phyloP scores from a whole-genome alignment of 202 grass and related monocot genomes.

The Panicum hallii region DNA sequence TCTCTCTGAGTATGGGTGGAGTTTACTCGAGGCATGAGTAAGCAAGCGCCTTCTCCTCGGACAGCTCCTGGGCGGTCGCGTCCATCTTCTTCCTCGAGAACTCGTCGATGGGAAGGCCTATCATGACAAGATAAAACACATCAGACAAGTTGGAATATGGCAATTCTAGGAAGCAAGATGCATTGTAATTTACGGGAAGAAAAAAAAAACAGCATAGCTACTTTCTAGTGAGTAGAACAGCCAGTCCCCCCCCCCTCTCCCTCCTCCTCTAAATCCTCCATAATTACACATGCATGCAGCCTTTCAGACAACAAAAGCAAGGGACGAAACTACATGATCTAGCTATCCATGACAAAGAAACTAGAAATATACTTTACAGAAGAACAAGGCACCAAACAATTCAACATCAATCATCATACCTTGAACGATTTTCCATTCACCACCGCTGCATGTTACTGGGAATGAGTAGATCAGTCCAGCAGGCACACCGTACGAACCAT shows the following conservation, averaged over 20 bases:
- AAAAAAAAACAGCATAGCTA: neutral
- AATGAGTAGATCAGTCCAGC: constrained; percentile 98
- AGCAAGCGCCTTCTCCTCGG: constrained; percentile 90
- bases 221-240: no score
- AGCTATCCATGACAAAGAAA: neutral
- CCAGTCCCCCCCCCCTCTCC: no score
- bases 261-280: neutral
- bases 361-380: neutral
- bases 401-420: constrained; percentile 48
- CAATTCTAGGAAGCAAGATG: neutral
- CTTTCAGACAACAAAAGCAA: neutral
- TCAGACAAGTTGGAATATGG: neutral
- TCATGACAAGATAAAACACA: constrained; percentile 13
- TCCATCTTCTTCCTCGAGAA: constrained; percentile 98
- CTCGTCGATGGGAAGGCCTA: constrained; percentile 86
- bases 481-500: constrained; percentile 95
- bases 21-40: constrained; percentile 88
- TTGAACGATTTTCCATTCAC: constrained; percentile 98
- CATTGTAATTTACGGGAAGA: neutral
- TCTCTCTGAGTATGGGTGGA: neutral
- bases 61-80: constrained; percentile 78
- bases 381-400: neutral
- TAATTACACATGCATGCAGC: neutral
- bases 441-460: constrained; percentile 81
- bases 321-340: neutral